Evolutionary conservation across 164 flowering plant genomes (phyloP).

Genomic region (Stephania yunnanensis): DNA sequence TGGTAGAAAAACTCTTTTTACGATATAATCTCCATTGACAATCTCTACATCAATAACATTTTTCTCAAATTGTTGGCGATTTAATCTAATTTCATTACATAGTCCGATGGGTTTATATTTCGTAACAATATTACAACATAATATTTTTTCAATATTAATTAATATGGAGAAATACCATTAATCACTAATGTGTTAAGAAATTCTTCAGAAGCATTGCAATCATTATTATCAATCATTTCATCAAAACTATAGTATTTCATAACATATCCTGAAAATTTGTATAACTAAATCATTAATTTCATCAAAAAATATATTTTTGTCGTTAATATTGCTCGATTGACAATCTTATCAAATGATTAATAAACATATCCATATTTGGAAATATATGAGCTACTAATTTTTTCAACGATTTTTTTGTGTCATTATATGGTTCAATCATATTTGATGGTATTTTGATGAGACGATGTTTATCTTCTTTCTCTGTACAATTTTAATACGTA

Average conservation of each 20-base stretch:
- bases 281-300: neutral
- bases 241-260: slow-evolving; percentile 4
- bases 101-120: no score
- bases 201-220: neutral
- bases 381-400: neutral
- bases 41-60: no score
- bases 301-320: neutral
- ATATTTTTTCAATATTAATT: neutral
- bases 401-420: neutral
- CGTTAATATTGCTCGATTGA: neutral
- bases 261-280: neutral
- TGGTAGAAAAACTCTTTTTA: no score
- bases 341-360: neutral
- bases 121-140: neutral
- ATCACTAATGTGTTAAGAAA: neutral
- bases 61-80: no score
- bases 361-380: neutral
- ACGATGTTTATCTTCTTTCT: neutral
- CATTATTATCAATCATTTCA: neutral
- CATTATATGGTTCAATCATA: neutral
- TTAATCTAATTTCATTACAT: no score
- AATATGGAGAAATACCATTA: neutral
- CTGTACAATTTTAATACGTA: neutral
- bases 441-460: neutral
- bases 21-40: no score